Conservation (phyloP, 2,329 filamentous ascomycete genomes). For the Pestalotiopsis sp. region DNA sequence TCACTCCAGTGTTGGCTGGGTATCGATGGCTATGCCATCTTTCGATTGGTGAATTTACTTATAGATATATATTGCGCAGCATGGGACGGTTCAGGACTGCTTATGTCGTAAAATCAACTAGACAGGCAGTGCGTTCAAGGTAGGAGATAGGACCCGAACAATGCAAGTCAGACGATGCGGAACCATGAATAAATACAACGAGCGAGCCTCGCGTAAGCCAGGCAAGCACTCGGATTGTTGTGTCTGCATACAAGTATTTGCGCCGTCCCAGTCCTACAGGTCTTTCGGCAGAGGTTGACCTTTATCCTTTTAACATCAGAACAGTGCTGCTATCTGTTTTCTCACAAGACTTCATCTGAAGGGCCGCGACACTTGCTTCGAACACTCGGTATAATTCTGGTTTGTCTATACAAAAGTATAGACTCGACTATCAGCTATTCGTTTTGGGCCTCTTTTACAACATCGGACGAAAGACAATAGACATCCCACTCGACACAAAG, state of each 20-base stretch:
- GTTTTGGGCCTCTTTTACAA: too few relatives aligned
- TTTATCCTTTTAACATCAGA: neutral
- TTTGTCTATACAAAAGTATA: too few relatives aligned
- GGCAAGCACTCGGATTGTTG: neutral
- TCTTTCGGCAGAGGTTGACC: neutral
- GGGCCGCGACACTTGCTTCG: too few relatives aligned
- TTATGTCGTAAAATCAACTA: neutral
- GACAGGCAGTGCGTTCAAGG: neutral
- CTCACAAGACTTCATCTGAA: too few relatives aligned
- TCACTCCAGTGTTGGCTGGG: neutral
- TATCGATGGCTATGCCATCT: neutral
- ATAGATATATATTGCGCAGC: neutral
- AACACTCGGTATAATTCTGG: too few relatives aligned
- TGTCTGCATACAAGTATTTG: neutral
- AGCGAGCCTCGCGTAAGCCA: neutral
- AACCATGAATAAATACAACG: neutral
- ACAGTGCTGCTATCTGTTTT: too few relatives aligned
- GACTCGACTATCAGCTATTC: too few relatives aligned
- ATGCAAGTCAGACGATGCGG: neutral
- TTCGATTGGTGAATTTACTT: slow-evolving; percentile 1
- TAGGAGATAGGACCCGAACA: neutral
- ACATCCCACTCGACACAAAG: too few relatives aligned
- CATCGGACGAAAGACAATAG: too few relatives aligned
- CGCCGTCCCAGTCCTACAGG: neutral
- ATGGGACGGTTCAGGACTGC: neutral